Percentiles rank a stretch among this genome's conserved stretches.
These are phyloP conservation scores for Pseudocohnilembus persalinus DNA, from an alignment of 169 alveolate genomes.

Conservation along the genomic window DNA sequence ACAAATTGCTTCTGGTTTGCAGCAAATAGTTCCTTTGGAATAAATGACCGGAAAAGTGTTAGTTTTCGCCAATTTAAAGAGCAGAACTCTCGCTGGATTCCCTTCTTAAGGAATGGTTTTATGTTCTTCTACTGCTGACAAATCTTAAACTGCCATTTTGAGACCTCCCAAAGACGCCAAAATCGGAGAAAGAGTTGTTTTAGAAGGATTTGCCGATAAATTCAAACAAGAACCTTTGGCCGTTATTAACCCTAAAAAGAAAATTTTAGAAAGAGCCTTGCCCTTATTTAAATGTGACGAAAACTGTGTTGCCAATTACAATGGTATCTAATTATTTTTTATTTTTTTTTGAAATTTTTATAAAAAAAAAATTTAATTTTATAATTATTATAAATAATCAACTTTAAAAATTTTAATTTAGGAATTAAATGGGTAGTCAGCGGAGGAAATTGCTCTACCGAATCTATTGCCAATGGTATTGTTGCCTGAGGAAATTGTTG, in stretches of 20 bases:
- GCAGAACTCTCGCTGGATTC: slow-evolving; percentile 77
- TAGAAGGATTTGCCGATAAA: slow-evolving; percentile 27
- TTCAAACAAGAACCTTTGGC: slow-evolving; percentile 30
- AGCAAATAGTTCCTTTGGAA: slow-evolving; percentile 70
- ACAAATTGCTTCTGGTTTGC: slow-evolving; percentile 84
- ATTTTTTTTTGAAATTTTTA: too few species aligned
- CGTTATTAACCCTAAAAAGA: slow-evolving; percentile 58
- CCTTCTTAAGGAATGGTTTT: slow-evolving; percentile 77
- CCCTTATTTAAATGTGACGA: slow-evolving; percentile 19
- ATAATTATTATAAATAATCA: too few species aligned
- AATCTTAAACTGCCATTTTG: slow-evolving; percentile 55
- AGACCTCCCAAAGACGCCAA: slow-evolving; percentile 67
- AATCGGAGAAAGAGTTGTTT: slow-evolving; percentile 67
- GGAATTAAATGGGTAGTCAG: neutral
- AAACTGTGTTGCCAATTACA: slow-evolving; percentile 5
- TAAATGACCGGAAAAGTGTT: slow-evolving; percentile 73
- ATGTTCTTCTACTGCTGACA: slow-evolving; percentile 57
- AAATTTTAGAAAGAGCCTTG: slow-evolving; percentile 27
- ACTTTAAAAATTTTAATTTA: too few species aligned
- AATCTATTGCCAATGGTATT: neutral
- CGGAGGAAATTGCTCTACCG: neutral
- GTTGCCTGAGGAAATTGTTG: neutral
- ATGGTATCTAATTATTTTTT: slow-evolving; percentile 13
- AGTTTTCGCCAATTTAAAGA: slow-evolving; percentile 80
- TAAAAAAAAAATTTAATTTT: too few species aligned